Evolutionary conservation across 352 stramenopile genomes (phyloP).

Genomic region (Elongisporangium prolatum): DNA sequence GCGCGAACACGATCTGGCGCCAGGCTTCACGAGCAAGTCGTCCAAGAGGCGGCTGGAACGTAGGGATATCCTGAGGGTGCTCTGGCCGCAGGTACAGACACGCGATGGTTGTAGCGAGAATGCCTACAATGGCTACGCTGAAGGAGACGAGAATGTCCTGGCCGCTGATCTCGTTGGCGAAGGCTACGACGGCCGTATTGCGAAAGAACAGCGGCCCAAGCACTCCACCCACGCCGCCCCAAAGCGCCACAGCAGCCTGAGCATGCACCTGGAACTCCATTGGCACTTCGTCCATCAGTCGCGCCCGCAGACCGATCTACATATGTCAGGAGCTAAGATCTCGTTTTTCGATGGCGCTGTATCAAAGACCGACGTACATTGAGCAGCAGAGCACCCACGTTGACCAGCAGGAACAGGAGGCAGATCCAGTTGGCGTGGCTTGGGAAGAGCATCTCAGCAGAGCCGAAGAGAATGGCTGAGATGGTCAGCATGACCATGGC

Average conservation of each 20-base stretch:
- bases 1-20: constrained; percentile 60
- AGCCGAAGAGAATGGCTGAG: constrained; percentile 56
- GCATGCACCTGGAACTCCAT: constrained; percentile 78
- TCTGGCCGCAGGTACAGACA: constrained; percentile 59
- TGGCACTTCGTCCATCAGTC: constrained; percentile 73
- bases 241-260: constrained; percentile 62
- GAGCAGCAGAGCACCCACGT: constrained; percentile 50
- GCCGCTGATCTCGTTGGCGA: constrained; percentile 61
- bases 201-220: constrained; percentile 60
- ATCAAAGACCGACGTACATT: constrained; percentile 26
- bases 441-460: constrained; percentile 56
- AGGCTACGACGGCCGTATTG: constrained; percentile 64
- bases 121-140: constrained; percentile 36
- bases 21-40: constrained; percentile 49
- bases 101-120: constrained; percentile 41
- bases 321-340: too few relatives aligned
- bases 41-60: constrained; percentile 46
- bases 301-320: constrained; percentile 60
- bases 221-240: constrained; percentile 54
- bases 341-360: constrained; percentile 4
- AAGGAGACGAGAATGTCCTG: constrained; percentile 65
- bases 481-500: constrained; percentile 41
- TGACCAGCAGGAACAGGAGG: constrained; percentile 57
- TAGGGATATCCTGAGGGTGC: constrained; percentile 48
- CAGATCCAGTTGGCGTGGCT: constrained; percentile 32